A percentile compares a stretch with the other conserved stretches of the same genome.
phyloP scores from a whole-genome alignment of 768 basidiomycete species.

The Tylopilus sp. region DNA sequence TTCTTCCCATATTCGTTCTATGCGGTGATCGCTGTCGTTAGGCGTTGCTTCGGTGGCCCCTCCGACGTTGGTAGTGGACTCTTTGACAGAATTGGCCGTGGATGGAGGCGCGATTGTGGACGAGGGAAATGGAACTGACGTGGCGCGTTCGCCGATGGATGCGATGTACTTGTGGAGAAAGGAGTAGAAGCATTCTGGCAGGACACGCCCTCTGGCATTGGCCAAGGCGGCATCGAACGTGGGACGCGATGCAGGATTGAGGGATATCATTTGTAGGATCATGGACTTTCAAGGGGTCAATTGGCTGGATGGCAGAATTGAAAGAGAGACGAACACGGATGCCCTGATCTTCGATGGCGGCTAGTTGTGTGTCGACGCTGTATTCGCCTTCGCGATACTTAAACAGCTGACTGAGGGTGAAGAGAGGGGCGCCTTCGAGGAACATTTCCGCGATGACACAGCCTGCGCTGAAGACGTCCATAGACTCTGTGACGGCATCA shows the following conservation, averaged over 20 bases:
- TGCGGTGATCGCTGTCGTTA: constrained; percentile 78
- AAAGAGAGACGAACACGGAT: constrained; percentile 60
- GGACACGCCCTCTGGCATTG: constrained; percentile 69
- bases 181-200: constrained; percentile 93
- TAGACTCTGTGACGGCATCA: constrained; percentile 88
- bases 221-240: constrained; percentile 79
- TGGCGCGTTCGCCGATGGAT: constrained; percentile 67
- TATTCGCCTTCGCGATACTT: constrained; percentile 89
- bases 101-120: constrained; percentile 27
- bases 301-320: background rate
- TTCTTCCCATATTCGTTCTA: constrained; percentile 84
- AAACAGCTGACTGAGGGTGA: constrained; percentile 92
- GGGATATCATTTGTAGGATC: constrained; percentile 85
- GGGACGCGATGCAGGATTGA: constrained; percentile 74
- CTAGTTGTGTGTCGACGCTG: constrained; percentile 67
- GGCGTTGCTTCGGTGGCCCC: constrained; percentile 51
- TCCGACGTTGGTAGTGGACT: constrained; percentile 6
- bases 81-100: constrained; percentile 26
- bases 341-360: constrained; percentile 73
- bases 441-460: constrained; percentile 97
- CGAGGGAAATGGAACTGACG: constrained; percentile 41
- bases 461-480: constrained; percentile 96
- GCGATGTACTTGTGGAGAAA: constrained; percentile 90
- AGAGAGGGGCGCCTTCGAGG: constrained; percentile 88
- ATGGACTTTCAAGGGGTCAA: constrained; percentile 54